Conservation (phyloP, 208 protist species). For the Crithidia expoeki region DNA sequence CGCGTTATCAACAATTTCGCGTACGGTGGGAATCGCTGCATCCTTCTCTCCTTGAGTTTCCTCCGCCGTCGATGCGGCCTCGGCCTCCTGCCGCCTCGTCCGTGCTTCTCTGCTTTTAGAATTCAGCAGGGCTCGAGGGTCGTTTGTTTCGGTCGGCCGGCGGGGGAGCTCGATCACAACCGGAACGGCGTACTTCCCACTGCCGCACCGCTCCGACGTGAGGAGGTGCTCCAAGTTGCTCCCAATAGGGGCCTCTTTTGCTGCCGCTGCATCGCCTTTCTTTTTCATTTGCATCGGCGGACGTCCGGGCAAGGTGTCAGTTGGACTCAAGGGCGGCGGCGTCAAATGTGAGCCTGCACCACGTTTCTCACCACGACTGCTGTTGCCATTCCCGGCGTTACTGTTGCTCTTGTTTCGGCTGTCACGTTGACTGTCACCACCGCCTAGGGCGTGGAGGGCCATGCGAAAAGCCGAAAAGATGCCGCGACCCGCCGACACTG, state of each 20-base stretch:
- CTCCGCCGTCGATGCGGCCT: too few relatives aligned
- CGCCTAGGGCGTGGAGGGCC: slow-evolving; percentile 21
- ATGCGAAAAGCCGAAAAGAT: slow-evolving; percentile 29
- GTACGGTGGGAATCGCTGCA: neutral
- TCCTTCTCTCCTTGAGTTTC: neutral
- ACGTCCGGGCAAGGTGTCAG: neutral
- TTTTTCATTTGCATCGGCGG: neutral
- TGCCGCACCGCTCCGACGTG: slow-evolving; percentile 15
- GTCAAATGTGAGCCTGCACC: neutral
- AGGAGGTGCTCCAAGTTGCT: slow-evolving; percentile 16
- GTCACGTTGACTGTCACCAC: neutral
- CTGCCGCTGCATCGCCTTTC: neutral
- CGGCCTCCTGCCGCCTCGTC: too few relatives aligned
- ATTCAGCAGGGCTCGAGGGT: too few relatives aligned
- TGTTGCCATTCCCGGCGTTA: neutral
- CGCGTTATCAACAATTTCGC: neutral
- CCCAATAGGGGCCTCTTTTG: neutral
- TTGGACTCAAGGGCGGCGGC: neutral
- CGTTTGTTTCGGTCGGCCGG: neutral
- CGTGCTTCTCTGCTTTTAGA: neutral
- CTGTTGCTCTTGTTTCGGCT: neutral
- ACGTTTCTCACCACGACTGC: neutral
- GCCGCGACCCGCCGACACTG: slow-evolving; percentile 12
- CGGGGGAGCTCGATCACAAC: neutral
- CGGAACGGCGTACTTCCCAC: slow-evolving; percentile 15